Base-by-base conservation (phyloP, 768 basidiomycete genomes). In the Pleurotus sapidus region DNA sequence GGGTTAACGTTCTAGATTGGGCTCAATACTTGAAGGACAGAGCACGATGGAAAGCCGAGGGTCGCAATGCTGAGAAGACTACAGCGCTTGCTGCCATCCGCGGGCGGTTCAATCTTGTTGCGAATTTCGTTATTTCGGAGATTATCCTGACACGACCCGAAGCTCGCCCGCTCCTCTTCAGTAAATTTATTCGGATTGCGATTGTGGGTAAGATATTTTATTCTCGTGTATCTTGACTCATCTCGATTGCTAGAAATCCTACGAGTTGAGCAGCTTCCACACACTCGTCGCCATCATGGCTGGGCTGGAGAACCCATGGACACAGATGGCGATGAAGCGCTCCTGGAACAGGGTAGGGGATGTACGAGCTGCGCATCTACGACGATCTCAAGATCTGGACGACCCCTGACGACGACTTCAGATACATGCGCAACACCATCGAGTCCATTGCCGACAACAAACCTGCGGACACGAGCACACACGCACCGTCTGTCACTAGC, bases 161-260 rank as follows among this genome's bases (percentile, higher is more conserved):
- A 54, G 85, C 91, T 54, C 80, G 94, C 17, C 79, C 78, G 37
- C 60, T 77, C 47, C 72, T 97, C 17, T 82, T 91, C 49, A 75
- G 74, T 57, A 95, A 93, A 72, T 88, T 96, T 67, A 86, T 95
- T 59, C 85, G 91, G 42, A 75, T 96, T 56, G 94, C 94, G 11
- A 34, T 34, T 34, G 39, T 93, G 86, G 79, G 93, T 93, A 62
- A 67, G 87, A 74, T 23, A 34, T 37, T 42, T 4, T 34, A 46
- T 60, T 39, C 38, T 15, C 38, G 45, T 9, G 53, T 39, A 54
- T 12, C 15, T 38, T 59, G 34, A 46, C 51, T 5, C 8, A 38
- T 45, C 18, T 20, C 46, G 24, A 61, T 11, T 56, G 57, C 15
- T 67, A 95, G 93, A 92, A 93, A 84, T 85, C 85, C 27, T 95